Percentiles rank a stretch among this genome's conserved stretches.
Conservation (phyloP, 257 asterid genomes). For the Scutellaria barbata region DNA sequence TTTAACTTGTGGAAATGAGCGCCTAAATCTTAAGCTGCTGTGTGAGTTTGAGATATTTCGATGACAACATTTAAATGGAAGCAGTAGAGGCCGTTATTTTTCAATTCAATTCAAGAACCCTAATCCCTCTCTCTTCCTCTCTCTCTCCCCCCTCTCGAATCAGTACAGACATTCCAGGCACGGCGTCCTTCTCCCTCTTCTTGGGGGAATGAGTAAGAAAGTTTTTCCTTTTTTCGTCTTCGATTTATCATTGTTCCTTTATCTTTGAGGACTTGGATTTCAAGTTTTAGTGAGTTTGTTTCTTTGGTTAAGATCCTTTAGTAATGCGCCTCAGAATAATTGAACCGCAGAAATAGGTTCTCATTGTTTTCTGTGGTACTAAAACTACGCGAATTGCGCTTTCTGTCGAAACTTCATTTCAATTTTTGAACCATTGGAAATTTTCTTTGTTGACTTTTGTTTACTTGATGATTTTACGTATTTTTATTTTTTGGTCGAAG, state of each 20-base stretch:
- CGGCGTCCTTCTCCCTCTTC: slow-evolving; percentile 5
- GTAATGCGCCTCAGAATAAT: not conserved
- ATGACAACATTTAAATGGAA: not conserved
- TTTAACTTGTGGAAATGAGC: no score
- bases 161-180: not conserved
- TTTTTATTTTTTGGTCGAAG: not conserved
- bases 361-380: not conserved
- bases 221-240: not conserved
- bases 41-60: no score
- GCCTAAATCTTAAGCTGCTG: no score
- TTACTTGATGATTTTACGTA: slow-evolving; percentile 10
- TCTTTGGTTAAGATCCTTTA: not conserved
- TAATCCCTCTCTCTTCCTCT: not conserved
- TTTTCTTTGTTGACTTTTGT: not conserved
- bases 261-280: not conserved
- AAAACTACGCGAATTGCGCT: slow-evolving; percentile 1
- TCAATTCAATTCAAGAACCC: slow-evolving; percentile 22
- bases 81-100: slow-evolving; percentile 33
- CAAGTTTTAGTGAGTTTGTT: not conserved
- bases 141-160: not conserved
- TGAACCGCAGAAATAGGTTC: slow-evolving; percentile 3
- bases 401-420: slow-evolving; percentile 1
- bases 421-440: not conserved
- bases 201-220: slow-evolving; percentile 24
- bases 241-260: not conserved